These are phyloP conservation scores for Neonectria faginata DNA, from an alignment of 2,329 filamentous ascomycete genomes.

Conservation along the genomic window DNA sequence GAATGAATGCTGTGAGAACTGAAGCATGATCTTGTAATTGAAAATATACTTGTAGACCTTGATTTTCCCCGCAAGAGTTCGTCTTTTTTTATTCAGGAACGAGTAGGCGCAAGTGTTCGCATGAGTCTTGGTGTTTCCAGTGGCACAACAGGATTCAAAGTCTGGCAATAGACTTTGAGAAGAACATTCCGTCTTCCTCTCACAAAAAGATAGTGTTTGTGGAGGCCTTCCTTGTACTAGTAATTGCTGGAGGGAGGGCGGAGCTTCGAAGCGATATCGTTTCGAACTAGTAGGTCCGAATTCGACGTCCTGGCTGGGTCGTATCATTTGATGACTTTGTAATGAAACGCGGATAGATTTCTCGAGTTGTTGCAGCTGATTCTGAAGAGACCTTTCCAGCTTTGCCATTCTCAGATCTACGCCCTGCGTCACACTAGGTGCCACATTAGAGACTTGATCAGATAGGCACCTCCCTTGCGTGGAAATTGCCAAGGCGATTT, in stretches of 20 bases:
- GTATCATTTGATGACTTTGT: not conserved
- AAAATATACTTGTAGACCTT: constrained; percentile 3
- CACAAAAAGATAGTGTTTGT: too few relatives aligned
- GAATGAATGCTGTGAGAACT: not conserved
- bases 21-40: not conserved
- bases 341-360: not conserved
- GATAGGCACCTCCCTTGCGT: not conserved
- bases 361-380: not conserved
- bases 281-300: not conserved
- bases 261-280: not conserved
- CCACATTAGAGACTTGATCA: not conserved
- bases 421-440: not conserved
- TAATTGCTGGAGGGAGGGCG: not conserved
- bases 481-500: not conserved
- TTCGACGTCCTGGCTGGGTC: too few relatives aligned
- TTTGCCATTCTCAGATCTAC: not conserved
- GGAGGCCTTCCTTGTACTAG: too few relatives aligned
- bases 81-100: not conserved
- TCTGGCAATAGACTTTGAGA: not conserved
- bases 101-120: not conserved
- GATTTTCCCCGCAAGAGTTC: not conserved
- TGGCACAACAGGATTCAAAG: not conserved
- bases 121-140: not conserved
- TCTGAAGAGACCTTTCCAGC: not conserved
- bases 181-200: not conserved